phyloP scores from a whole-genome alignment of 1,139 yeast genomes.

The Saccharomyces pastorianus region DNA sequence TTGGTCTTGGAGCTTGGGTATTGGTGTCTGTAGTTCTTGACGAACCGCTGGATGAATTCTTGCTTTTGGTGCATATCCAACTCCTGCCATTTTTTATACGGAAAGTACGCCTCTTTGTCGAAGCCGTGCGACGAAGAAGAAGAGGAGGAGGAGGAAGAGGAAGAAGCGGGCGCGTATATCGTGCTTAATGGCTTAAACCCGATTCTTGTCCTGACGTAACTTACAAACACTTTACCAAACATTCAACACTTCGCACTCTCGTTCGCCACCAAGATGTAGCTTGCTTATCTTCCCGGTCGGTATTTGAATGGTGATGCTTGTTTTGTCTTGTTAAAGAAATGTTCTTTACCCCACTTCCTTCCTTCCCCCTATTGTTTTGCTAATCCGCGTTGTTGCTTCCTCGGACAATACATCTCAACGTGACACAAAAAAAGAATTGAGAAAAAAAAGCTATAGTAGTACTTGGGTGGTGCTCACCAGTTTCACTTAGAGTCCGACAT shows the following conservation, averaged over 20 bases:
- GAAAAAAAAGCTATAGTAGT: not conserved
- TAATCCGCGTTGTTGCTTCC: not conserved
- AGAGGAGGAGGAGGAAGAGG: not conserved
- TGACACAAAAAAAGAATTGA: not conserved
- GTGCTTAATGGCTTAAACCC: not conserved
- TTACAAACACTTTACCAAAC: not conserved
- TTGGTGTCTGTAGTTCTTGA: slow-evolving; percentile 20
- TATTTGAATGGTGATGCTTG: not conserved
- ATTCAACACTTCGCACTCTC: not conserved
- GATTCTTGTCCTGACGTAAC: not conserved
- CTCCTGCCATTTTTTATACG: slow-evolving; percentile 19
- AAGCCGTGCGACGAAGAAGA: not conserved
- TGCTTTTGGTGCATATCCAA: slow-evolving; percentile 21
- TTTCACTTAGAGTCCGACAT: not conserved
- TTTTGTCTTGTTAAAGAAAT: not conserved
- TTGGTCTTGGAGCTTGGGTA: slow-evolving; percentile 29
- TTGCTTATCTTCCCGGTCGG: not conserved
- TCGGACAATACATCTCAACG: not conserved
- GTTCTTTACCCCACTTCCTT: not conserved
- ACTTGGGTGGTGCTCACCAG: not conserved
- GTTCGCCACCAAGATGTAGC: not conserved
- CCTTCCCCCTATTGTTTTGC: not conserved
- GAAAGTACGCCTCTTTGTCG: slow-evolving; percentile 11
- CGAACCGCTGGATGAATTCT: slow-evolving; percentile 21
- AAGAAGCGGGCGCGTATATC: not conserved